Conservation (phyloP, 768 basidiomycete species). For the Naganishia vaughanmartiniae region DNA sequence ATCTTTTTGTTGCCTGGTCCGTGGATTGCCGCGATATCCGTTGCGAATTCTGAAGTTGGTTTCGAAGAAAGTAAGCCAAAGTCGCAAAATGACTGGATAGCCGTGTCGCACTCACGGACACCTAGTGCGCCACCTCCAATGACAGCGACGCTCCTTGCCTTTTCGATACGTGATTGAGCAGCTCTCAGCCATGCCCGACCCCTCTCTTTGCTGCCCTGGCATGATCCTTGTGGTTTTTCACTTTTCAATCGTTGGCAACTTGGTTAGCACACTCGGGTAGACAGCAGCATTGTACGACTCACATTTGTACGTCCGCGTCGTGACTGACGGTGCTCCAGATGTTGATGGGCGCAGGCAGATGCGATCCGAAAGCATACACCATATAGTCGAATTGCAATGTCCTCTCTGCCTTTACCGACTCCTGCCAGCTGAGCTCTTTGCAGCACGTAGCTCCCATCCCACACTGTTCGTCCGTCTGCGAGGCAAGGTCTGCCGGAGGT, state of each 20-base stretch:
- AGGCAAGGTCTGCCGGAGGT: background rate
- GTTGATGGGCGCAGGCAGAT: constrained; percentile 48
- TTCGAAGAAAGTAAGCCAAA: background rate
- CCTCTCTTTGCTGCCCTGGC: constrained; percentile 44
- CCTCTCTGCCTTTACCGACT: constrained; percentile 9
- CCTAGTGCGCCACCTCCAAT: constrained; percentile 55
- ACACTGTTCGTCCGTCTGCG: background rate
- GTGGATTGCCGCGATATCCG: constrained; percentile 51
- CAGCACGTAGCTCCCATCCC: constrained; percentile 11
- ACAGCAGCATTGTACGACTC: constrained; percentile 25
- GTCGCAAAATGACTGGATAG: background rate
- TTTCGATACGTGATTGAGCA: constrained; percentile 41
- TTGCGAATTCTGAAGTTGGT: constrained; percentile 52
- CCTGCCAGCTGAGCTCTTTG: constrained; percentile 12
- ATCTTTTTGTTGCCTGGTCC: constrained; percentile 46
- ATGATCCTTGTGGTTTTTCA: background rate
- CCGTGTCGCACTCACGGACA: constrained; percentile 44
- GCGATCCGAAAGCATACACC: constrained; percentile 49
- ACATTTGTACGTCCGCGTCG: constrained; percentile 33
- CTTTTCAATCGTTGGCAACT: background rate
- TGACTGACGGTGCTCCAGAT: constrained; percentile 38
- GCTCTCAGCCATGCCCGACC: constrained; percentile 48
- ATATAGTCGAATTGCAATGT: constrained; percentile 40
- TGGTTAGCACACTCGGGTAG: background rate
- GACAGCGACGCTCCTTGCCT: constrained; percentile 48